These are phyloP conservation scores for Pichia manshurica DNA, from an alignment of 805 yeast species.

Conservation along the genomic window DNA sequence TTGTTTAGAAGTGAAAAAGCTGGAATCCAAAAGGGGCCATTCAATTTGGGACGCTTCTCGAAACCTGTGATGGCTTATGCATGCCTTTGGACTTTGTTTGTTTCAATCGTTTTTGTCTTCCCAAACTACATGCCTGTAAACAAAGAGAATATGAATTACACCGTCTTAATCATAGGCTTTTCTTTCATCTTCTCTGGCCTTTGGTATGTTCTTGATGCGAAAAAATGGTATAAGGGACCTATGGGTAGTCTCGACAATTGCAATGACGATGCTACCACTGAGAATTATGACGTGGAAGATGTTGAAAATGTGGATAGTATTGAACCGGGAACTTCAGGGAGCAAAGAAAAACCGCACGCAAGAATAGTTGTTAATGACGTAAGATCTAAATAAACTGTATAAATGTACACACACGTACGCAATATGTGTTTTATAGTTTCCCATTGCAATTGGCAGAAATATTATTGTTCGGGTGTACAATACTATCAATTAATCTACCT, in stretches of 20 bases:
- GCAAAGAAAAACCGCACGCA: neutral
- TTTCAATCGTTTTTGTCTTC: constrained; percentile 45
- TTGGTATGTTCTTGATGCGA: constrained; percentile 46
- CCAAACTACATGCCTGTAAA: constrained; percentile 43
- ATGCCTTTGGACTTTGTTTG: constrained; percentile 39
- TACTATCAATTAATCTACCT: constrained; percentile 3
- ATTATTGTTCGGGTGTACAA: too few relatives aligned
- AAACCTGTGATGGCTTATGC: constrained; percentile 33
- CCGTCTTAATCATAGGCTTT: constrained; percentile 43
- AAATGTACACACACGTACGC: too few relatives aligned
- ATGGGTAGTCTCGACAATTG: constrained; percentile 38
- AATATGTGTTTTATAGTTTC: too few relatives aligned
- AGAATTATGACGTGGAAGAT: neutral
- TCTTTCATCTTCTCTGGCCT: constrained; percentile 32
- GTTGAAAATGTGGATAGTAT: neutral
- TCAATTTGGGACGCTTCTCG: constrained; percentile 39
- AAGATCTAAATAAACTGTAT: too few relatives aligned
- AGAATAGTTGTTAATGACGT: neutral
- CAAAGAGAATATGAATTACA: constrained; percentile 47
- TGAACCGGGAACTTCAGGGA: neutral
- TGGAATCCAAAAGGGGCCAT: constrained; percentile 43
- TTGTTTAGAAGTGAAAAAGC: constrained; percentile 38
- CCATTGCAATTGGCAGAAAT: too few relatives aligned
- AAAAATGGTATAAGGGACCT: constrained; percentile 53
- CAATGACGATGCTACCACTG: neutral